phyloP scores from a whole-genome alignment of 306 rosid genomes.

The Trichosanthes cucumerina region DNA sequence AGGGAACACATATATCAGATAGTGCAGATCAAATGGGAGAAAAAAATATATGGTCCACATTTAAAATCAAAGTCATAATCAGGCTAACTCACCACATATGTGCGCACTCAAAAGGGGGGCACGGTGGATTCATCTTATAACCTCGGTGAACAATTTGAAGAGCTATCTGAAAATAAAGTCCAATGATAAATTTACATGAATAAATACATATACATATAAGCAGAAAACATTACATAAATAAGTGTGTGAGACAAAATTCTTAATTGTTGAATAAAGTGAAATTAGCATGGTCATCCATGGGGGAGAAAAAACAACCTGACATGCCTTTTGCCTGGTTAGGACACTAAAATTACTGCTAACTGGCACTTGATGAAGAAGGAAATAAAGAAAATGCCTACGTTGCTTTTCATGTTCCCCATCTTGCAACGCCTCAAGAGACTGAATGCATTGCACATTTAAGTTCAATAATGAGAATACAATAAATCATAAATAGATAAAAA shows the following conservation, averaged over 20 bases:
- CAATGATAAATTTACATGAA: slow-evolving; percentile 15
- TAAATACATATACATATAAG: background rate
- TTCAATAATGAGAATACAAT: slow-evolving; percentile 13
- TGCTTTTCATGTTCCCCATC: slow-evolving; percentile 96
- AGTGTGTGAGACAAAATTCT: background rate
- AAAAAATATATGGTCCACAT: background rate
- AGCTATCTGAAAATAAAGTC: slow-evolving; percentile 73
- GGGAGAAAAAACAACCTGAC: slow-evolving; percentile 55
- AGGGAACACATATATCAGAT: background rate
- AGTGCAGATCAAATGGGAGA: background rate
- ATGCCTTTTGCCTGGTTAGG: slow-evolving; percentile 69
- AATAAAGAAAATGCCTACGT: slow-evolving; percentile 88
- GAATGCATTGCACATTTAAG: slow-evolving; percentile 20
- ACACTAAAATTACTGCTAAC: slow-evolving; percentile 87
- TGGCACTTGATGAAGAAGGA: slow-evolving; percentile 94
- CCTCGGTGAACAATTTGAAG: slow-evolving; percentile 79
- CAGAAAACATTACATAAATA: background rate
- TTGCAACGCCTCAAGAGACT: slow-evolving; percentile 99
- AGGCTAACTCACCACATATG: slow-evolving; percentile 58
- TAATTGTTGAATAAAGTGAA: slow-evolving; percentile 10
- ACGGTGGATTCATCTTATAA: slow-evolving; percentile 83
- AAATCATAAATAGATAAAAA: background rate
- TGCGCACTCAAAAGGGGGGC: slow-evolving; percentile 92
- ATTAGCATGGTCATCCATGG: slow-evolving; percentile 21
- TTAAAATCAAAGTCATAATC: background rate